A percentile compares a stretch with the other conserved stretches of the same genome.
Evolutionary conservation across 768 basidiomycete species (phyloP).

Genomic region (Termitomyces titanicus): DNA sequence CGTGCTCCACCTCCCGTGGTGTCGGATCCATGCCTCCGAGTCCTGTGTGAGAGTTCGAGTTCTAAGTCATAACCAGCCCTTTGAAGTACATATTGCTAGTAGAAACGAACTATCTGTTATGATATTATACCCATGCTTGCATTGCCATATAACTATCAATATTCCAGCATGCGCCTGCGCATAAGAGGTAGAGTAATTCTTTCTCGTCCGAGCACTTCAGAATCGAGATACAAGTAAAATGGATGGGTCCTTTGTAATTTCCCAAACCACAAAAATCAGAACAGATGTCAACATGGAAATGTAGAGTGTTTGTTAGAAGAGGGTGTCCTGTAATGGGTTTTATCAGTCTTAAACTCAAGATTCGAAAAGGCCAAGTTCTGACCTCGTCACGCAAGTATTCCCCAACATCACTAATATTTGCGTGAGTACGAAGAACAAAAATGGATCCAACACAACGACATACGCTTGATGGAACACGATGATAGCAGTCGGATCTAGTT

Average conservation of each 20-base stretch:
- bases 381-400: conserved; percentile 98
- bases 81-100: no score
- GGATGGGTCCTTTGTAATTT: conserved; percentile 14
- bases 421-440: conserved; percentile 1
- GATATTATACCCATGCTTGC: background rate
- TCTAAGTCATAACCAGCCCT: no score
- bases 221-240: conserved; percentile 24
- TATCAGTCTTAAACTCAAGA: conserved; percentile 2
- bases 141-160: conserved; percentile 1
- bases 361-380: conserved; percentile 14
- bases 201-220: conserved; percentile 44
- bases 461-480: conserved; percentile 99
- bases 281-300: background rate
- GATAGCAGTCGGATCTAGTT: conserved; percentile 95
- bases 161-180: conserved; percentile 15
- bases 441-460: conserved; percentile 20
- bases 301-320: conserved; percentile 49
- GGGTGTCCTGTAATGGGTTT: conserved; percentile 56
- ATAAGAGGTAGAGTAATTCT: conserved; percentile 14
- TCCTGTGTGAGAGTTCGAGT: no score
- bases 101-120: background rate
- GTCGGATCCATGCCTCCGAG: no score
- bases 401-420: conserved; percentile 76
- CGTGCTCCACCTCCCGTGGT: no score
- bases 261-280: conserved; percentile 8